Base-by-base conservation (phyloP, 2,329 filamentous ascomycete species). In the Ophiosphaerella herpotricha region DNA sequence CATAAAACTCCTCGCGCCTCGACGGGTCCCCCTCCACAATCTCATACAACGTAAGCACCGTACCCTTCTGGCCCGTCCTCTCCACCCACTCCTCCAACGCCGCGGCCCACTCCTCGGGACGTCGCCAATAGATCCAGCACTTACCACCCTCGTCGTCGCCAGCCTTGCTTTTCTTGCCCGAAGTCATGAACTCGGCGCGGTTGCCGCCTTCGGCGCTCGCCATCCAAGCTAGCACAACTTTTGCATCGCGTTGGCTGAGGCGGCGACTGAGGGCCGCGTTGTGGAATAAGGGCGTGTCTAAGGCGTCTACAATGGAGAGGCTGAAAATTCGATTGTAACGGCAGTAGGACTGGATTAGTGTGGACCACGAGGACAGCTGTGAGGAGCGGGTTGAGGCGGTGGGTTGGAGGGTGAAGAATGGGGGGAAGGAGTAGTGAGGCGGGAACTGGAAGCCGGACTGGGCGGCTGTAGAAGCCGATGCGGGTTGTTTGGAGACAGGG, bases 41-140 rank as follows among this genome's bases (percentile, higher is more conserved):
- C 77, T 99, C 94, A 74, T 97, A 97, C 21, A 99, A 79, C 48
- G 94, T 99, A 68, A 99, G 74, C 48, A 99, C 93, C 11, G 83
- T 85, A 21, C 90, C 90, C 78, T 89, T 93, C 79, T 97, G 92
- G 4, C 85, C 94, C 53, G 91, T 96, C 54, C 85, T 85, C 26
- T 97, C 92, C 11, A 84, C 88, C 86, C 91, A 97, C 37, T 79
- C 82, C 72, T 88, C 88, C 36, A 97, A 77, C 52, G 86, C 70
- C 31, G 81, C 83, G 2, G 91, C 94, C 93, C 94, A 99, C 77
- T 97, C 93, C 68, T 95, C 90, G 0, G 89, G 87, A 64, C 85
- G 88, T 55, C 84, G 83, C 93, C 93, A 97, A 77, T 86, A 96
- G 2, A 97, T 77, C 81, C 87, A 93, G 14, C 85, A 64, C 56